Base-by-base conservation (phyloP, 2,329 filamentous ascomycete genomes). In the Emmonsiellopsis sp. region DNA sequence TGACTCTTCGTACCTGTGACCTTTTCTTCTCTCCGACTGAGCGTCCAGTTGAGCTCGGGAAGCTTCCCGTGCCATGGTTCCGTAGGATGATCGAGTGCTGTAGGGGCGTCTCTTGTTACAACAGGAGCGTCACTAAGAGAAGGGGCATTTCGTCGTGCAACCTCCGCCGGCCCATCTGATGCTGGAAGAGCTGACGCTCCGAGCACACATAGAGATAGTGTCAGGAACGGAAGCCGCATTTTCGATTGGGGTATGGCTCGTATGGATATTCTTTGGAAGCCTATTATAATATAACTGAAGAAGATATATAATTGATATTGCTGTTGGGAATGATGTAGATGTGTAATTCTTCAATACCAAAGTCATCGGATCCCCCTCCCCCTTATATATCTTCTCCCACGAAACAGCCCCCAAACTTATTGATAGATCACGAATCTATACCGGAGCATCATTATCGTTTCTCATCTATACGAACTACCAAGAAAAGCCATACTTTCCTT, bases 31-130 rank as follows among this genome's bases (percentile, higher is more conserved):
- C 9, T 3, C 9, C 32, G 16, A n/a, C 44, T 47, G 44, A 31
- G 3, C 44, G 44, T 26, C 44, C 44, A 31, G 44, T 47, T 3
- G n/a, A 31, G 20, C 44, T 47, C 44, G 9, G 44, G 44, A 47
- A 47, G 44, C n/a, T 47, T 47, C 32, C 44, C 44, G 44, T 47
- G 44, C 44, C 44, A 47, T 47, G 11, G 13, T 47, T 47, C n/a
- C 16, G 7, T 32, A 26, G 30, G 44, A 7, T 15, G 15, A 47
- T 26, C n/a, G 31, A 20, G 16, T 26, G 20, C 44, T 47, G 44
- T 31, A 47, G 44, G 31, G n/a, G 31, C 9, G 7, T 11, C 37
- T 40, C 15, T 40, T 40, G 11, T 6, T 40, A 7, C 44, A 47
- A 32, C 0, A 2, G 44, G n/a, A 47, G 44, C 10, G 31, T 15